These are phyloP conservation scores for Tulasnella sp. DNA, from an alignment of 768 basidiomycete species.

Conservation along the genomic window DNA sequence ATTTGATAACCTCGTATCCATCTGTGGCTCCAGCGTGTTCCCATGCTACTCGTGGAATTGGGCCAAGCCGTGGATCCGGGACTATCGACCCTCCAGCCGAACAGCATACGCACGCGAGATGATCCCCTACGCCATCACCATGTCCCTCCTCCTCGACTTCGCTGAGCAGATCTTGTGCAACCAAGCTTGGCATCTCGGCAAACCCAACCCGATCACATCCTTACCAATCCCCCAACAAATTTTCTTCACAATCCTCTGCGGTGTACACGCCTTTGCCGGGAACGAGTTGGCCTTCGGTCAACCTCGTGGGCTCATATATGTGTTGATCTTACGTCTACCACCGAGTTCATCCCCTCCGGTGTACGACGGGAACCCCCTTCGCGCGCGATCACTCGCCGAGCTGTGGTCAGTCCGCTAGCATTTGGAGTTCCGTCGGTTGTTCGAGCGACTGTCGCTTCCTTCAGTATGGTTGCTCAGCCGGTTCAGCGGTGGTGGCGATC, in stretches of 20 bases:
- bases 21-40: neutral
- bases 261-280: neutral
- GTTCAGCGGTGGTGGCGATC: neutral
- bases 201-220: neutral
- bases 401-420: conserved; percentile 18
- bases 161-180: neutral
- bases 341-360: conserved; percentile 5
- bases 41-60: neutral
- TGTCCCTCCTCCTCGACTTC: neutral
- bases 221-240: neutral
- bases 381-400: conserved; percentile 8
- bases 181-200: neutral
- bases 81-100: neutral
- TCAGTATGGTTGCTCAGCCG: neutral
- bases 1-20: neutral
- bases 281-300: neutral
- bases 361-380: neutral
- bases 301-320: neutral
- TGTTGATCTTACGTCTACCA: neutral
- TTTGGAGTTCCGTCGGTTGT: conserved; percentile 5
- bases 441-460: conserved; percentile 4
- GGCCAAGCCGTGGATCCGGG: neutral
- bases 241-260: neutral
- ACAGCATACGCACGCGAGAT: neutral
- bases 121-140: neutral